Evolutionary conservation across 1,284 basidiomycete genomes (phyloP).

Genomic region (Lentinula novae-zelandiae): DNA sequence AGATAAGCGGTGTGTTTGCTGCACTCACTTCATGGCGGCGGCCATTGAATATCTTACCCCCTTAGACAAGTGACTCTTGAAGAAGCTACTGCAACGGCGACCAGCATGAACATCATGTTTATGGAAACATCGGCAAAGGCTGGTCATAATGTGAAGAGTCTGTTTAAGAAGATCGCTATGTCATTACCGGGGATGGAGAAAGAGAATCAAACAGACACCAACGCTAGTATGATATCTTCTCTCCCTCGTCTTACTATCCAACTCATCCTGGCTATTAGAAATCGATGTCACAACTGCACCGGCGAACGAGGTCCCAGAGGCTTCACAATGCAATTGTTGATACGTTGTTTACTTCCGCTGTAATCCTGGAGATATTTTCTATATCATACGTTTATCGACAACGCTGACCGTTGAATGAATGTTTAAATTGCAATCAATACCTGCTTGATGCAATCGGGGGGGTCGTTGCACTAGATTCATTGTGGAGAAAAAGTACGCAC

Average conservation of each 20-base stretch:
- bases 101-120: conserved; percentile 94
- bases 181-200: conserved; percentile 95
- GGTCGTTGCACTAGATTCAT: not conserved
- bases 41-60: not conserved
- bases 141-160: conserved; percentile 97
- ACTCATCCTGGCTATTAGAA: conserved; percentile 40
- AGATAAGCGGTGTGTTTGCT: conserved; percentile 72
- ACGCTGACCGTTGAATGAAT: not conserved
- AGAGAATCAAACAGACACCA: conserved; percentile 66
- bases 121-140: conserved; percentile 99
- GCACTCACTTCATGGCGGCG: not conserved
- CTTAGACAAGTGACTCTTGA: conserved; percentile 96
- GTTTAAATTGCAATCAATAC: too few relatives aligned
- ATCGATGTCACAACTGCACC: conserved; percentile 76
- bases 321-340: conserved; percentile 74
- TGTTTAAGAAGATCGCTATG: conserved; percentile 99
- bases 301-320: conserved; percentile 66
- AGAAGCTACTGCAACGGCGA: conserved; percentile 92
- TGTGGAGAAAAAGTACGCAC: not conserved
- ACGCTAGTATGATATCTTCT: conserved; percentile 56
- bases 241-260: not conserved
- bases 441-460: not conserved
- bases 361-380: not conserved
- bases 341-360: conserved; percentile 2
- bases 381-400: not conserved